Conservation (phyloP, 768 basidiomycete species). For the Phallus indusiatus region DNA sequence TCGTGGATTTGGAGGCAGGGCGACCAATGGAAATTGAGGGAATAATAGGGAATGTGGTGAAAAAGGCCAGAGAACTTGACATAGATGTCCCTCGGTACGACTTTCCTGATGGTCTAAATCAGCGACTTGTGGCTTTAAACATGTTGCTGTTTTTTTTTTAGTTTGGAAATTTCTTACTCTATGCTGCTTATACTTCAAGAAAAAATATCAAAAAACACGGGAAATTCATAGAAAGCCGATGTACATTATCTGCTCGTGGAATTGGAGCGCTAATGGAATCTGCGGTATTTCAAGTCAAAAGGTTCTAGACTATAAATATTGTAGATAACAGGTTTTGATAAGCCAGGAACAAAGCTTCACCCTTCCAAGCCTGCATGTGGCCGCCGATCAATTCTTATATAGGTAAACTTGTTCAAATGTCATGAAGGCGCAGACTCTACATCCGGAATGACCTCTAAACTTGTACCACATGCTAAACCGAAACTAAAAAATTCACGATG, state of each 20-base stretch:
- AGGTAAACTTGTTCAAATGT: no score
- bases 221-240: not conserved
- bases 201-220: not conserved
- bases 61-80: not conserved
- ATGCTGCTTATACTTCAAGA: not conserved
- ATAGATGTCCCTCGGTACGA: not conserved
- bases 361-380: no score
- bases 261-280: no score
- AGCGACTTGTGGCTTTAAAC: not conserved
- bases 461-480: no score
- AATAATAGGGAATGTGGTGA: conserved; percentile 22
- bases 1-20: conserved; percentile 27
- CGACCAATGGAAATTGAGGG: conserved; percentile 31
- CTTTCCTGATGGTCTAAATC: not conserved
- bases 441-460: no score
- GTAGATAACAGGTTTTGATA: no score
- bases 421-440: no score
- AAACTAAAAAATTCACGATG: no score
- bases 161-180: not conserved
- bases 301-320: no score
- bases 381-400: no score
- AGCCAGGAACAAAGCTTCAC: no score
- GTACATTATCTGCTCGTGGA: not conserved
- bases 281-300: no score
- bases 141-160: not conserved